Percentiles rank a stretch among this genome's conserved stretches.
Conservation (phyloP, 495 filamentous ascomycete species). For the Hypoxylon fuscum region DNA sequence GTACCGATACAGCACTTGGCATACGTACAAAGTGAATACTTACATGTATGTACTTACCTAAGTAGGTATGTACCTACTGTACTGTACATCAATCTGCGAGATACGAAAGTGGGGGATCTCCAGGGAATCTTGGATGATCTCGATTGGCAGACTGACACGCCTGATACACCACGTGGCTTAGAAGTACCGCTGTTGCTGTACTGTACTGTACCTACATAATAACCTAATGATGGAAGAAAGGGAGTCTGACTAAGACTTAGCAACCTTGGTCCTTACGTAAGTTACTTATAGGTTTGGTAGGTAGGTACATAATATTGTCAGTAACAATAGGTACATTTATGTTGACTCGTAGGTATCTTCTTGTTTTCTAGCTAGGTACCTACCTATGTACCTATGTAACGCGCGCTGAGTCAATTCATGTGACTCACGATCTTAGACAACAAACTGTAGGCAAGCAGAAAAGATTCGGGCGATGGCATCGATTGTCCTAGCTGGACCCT, state of each 20-base stretch:
- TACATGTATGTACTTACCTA: too few species aligned
- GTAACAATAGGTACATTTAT: too few species aligned
- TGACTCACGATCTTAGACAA: conserved; percentile 34
- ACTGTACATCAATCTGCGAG: conserved; percentile 22
- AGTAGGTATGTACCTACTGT: conserved; percentile 3
- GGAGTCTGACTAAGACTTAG: neutral
- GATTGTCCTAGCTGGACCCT: conserved; percentile 20
- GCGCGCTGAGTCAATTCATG: too few species aligned
- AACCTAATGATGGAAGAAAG: neutral
- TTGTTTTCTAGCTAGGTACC: too few species aligned
- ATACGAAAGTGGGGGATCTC: conserved; percentile 33
- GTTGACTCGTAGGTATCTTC: too few species aligned
- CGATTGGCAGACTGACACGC: conserved; percentile 37
- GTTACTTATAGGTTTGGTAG: too few species aligned
- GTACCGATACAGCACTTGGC: too few species aligned
- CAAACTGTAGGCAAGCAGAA: conserved; percentile 8
- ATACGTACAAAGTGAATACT: too few species aligned
- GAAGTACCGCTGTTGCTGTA: conserved; percentile 12
- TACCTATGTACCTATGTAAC: too few species aligned
- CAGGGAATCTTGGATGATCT: conserved; percentile 40
- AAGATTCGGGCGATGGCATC: conserved; percentile 35
- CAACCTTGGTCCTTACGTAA: conserved; percentile 1
- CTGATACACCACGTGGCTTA: conserved; percentile 35
- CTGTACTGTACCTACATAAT: conserved; percentile 11
- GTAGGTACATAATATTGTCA: too few species aligned